phyloP scores from a whole-genome alignment of 2,329 filamentous ascomycete genomes.

The Zasmidium angulare region DNA sequence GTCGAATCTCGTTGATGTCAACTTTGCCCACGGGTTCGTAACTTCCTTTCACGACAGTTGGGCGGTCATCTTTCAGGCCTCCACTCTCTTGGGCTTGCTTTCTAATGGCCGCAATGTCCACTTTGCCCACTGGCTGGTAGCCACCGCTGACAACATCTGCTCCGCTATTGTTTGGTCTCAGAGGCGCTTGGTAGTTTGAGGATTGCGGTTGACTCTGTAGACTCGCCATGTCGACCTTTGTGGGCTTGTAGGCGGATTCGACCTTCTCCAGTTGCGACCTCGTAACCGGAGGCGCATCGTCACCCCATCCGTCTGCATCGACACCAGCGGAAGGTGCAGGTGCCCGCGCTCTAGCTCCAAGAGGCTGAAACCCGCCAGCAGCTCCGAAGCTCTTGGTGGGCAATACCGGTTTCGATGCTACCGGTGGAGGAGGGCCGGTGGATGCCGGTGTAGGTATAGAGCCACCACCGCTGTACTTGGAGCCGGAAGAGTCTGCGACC shows the following conservation, averaged over 20 bases:
- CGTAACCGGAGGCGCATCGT: constrained; percentile 87
- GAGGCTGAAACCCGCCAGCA: constrained; percentile 62
- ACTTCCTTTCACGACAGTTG: constrained; percentile 81
- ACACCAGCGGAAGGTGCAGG: constrained; percentile 55
- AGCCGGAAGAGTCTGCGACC: constrained; percentile 88
- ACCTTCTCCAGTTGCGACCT: constrained; percentile 89
- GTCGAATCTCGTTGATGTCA: constrained; percentile 90
- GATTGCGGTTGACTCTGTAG: constrained; percentile 72
- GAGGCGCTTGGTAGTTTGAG: constrained; percentile 57
- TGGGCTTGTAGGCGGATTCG: constrained; percentile 87
- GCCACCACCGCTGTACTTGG: constrained; percentile 80
- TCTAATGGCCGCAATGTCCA: constrained; percentile 92
- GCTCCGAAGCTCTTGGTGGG: constrained; percentile 64
- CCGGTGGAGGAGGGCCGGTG: constrained; percentile 62
- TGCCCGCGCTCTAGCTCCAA: constrained; percentile 62
- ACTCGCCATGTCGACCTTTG: constrained; percentile 89
- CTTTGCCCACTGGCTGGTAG: constrained; percentile 93
- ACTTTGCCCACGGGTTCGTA: constrained; percentile 97
- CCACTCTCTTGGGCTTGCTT: constrained; percentile 66
- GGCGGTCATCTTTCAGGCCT: constrained; percentile 67
- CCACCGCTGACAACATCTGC: constrained; percentile 74
- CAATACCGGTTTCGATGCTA: constrained; percentile 89
- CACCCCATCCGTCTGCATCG: constrained; percentile 90
- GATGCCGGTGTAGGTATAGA: constrained; percentile 41
- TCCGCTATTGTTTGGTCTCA: constrained; percentile 47